These are phyloP conservation scores for Penicillium carneum DNA, from an alignment of 2,329 filamentous ascomycete genomes.

Conservation along the genomic window DNA sequence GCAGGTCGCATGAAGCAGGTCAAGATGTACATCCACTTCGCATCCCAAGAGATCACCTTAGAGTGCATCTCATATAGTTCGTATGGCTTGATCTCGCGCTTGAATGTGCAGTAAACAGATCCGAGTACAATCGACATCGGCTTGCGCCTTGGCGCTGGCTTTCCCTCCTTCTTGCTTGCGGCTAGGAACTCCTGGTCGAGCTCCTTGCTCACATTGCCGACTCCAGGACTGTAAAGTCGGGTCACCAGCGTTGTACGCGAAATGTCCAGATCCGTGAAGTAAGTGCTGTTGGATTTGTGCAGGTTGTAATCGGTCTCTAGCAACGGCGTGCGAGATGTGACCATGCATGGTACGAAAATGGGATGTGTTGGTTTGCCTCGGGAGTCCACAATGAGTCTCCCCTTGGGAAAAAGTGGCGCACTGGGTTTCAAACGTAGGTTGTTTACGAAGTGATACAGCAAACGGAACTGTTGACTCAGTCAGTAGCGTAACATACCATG, in stretches of 20 bases:
- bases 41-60: conserved; percentile 75
- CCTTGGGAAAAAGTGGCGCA: conserved; percentile 55
- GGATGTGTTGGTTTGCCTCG: conserved; percentile 58
- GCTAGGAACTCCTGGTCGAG: conserved; percentile 61
- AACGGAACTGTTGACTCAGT: conserved; percentile 58
- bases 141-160: conserved; percentile 57
- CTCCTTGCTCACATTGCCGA: conserved; percentile 60
- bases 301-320: conserved; percentile 87
- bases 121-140: conserved; percentile 72
- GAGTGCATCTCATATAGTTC: conserved; percentile 76
- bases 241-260: conserved; percentile 81
- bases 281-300: conserved; percentile 83
- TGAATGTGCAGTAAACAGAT: conserved; percentile 76
- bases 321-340: conserved; percentile 70
- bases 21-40: conserved; percentile 80
- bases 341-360: conserved; percentile 76
- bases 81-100: conserved; percentile 74
- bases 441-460: conserved; percentile 64
- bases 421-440: conserved; percentile 62
- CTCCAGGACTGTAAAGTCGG: conserved; percentile 67
- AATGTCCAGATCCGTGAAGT: conserved; percentile 85
- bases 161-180: conserved; percentile 60
- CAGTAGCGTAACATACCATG: conserved; percentile 20
- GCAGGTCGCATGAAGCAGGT: conserved; percentile 71
- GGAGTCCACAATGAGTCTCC: conserved; percentile 44